Base-by-base conservation (phyloP, 176 grass and related monocot species). In the Carex parvula region DNA sequence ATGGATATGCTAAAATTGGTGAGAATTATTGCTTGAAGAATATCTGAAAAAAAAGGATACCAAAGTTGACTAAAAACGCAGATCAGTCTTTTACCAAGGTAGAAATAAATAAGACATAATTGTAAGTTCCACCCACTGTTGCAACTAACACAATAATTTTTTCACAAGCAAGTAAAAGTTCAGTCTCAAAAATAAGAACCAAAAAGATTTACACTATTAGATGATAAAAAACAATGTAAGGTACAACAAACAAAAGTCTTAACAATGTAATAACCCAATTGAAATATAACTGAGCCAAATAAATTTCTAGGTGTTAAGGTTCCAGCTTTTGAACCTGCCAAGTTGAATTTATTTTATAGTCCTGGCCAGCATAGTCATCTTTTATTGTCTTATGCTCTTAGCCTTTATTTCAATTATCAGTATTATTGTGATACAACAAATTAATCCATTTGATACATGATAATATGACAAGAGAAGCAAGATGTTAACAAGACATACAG, bases 401-500 rank as follows among this genome's bases (percentile, higher is more conserved):
- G 17, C 17, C 18, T 60, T 8, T 21, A 60, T 21, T 60, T 60
- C 59, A 20, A 20, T 60, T 60, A n/a, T 21, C 59, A 60, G 59
- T 60, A 60, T 20, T 60, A 60, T 21, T 60, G 64, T 22, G 5
- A 64, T 64, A 82, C 50, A 46, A 44, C 9, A 90, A 30, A 20
- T 71, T 69, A 44, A 64, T 64, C 48, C 18, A 73, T 53, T 1
- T 69, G 63, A 8, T 77, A 50, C 12, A 54, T 35, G 30, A 81
- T 2, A 59, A 60, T 21, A 39, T 39, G 56, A 77, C 4, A 67
- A 41, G 14, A 50, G 17, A 5, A 21, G 42, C 64, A 48, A 72
- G 24, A 72, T 48, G 3, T 22, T 5, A 72, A 16, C n/a, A 72
- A 64, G 39, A 76, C 70, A 54, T 78, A 94, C 90, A 37, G 90